Evolutionary conservation across 2,329 filamentous ascomycete genomes (phyloP).

Genomic region (Verticillium zaregamsianum): DNA sequence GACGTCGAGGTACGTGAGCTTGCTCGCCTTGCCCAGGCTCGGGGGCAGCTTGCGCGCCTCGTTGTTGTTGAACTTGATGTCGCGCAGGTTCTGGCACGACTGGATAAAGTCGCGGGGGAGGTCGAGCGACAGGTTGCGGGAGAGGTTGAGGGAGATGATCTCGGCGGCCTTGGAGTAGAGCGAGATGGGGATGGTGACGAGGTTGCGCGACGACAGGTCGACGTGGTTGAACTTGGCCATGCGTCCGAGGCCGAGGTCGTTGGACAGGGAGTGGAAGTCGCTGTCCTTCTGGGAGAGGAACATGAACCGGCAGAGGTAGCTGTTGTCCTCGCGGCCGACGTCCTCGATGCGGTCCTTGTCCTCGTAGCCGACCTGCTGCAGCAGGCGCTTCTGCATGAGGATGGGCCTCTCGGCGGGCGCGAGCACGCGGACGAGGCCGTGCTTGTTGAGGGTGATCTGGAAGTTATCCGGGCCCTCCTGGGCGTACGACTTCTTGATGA

Average conservation of each 20-base stretch:
- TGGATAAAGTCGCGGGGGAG: slow-evolving; percentile 96
- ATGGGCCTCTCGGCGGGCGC: slow-evolving; percentile 75
- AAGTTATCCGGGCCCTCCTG: slow-evolving; percentile 91
- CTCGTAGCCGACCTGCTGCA: slow-evolving; percentile 90
- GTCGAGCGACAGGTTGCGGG: slow-evolving; percentile 85
- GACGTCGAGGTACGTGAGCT: slow-evolving; percentile 84
- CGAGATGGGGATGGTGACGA: slow-evolving; percentile 91
- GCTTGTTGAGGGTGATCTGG: slow-evolving; percentile 91
- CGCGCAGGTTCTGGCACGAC: slow-evolving; percentile 82
- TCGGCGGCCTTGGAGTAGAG: slow-evolving; percentile 88
- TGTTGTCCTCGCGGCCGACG: slow-evolving; percentile 93
- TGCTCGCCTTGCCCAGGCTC: slow-evolving; percentile 75
- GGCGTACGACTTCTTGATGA: slow-evolving; percentile 91
- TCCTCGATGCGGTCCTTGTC: slow-evolving; percentile 86
- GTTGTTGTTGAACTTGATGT: slow-evolving; percentile 95
- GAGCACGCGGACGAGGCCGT: slow-evolving; percentile 81
- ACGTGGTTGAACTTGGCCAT: slow-evolving; percentile 92
- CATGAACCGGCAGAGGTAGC: slow-evolving; percentile 92
- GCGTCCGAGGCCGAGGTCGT: slow-evolving; percentile 77
- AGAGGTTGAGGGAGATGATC: slow-evolving; percentile 92
- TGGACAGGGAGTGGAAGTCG: slow-evolving; percentile 65
- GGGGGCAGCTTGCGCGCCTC: slow-evolving; percentile 82
- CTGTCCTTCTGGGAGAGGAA: slow-evolving; percentile 88
- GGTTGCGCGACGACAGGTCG: slow-evolving; percentile 82
- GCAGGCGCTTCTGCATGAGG: slow-evolving; percentile 82